phyloP scores from a whole-genome alignment of 306 rosid species.

The Pterocarpus santalinus region DNA sequence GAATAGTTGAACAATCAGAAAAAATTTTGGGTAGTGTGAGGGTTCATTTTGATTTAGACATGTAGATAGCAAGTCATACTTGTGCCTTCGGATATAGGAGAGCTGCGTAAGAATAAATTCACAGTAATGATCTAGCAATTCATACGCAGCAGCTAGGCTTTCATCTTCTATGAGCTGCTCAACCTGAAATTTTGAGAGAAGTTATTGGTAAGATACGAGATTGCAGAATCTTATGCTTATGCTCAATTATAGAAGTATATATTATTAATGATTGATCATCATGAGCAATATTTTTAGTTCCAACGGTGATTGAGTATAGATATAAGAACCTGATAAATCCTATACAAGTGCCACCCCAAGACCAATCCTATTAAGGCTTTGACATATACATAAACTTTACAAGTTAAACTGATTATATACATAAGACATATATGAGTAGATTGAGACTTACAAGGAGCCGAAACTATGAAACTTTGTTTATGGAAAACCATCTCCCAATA shows the following conservation, averaged over 20 bases:
- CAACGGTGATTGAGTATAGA: not conserved
- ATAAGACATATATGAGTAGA: not conserved
- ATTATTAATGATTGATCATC: not conserved
- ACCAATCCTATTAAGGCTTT: not conserved
- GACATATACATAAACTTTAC: not conserved
- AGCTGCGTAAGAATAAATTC: conserved; percentile 66
- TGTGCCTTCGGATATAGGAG: conserved; percentile 73
- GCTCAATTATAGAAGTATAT: not conserved
- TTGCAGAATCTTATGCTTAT: not conserved
- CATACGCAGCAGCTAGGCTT: conserved; percentile 58
- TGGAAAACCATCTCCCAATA: too few species aligned
- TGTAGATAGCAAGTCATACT: conserved; percentile 54
- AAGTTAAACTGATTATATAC: not conserved
- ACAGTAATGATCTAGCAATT: conserved; percentile 69
- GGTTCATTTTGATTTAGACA: not conserved
- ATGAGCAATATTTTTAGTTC: not conserved
- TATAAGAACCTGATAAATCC: not conserved
- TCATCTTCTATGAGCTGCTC: conserved; percentile 76
- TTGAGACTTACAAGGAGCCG: too few species aligned
- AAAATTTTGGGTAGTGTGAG: not conserved
- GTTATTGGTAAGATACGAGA: not conserved
- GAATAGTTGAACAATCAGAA: conserved; percentile 11
- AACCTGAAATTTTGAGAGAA: conserved; percentile 56
- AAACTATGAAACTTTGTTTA: too few species aligned
- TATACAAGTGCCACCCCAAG: not conserved